These are phyloP conservation scores for Catharanthus roseus DNA, from an alignment of 257 asterid species.

Conservation along the genomic window DNA sequence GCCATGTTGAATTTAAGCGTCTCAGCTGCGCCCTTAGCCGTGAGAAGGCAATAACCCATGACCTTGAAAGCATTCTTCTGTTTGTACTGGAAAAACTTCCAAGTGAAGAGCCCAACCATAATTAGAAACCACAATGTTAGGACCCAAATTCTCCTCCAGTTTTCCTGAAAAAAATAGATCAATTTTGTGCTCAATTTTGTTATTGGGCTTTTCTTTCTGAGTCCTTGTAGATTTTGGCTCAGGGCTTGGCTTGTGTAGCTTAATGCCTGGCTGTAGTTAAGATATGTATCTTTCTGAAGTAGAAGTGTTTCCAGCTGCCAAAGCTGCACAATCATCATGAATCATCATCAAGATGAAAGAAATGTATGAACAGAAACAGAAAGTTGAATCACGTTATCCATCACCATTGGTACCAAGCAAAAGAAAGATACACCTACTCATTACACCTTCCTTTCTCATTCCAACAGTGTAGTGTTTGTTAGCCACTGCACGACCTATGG, in stretches of 20 bases:
- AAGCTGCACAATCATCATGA: constrained; percentile 55
- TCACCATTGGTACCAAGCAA: constrained; percentile 9
- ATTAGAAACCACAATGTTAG: constrained; percentile 55
- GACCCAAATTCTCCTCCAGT: constrained; percentile 94
- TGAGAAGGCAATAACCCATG: constrained; percentile 87
- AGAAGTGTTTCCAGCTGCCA: constrained; percentile 99
- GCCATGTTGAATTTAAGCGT: constrained; percentile 95
- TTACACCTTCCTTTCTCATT: constrained; percentile 13
- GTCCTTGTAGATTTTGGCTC: constrained; percentile 90
- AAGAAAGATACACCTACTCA: background rate
- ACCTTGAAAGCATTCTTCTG: constrained; percentile 57
- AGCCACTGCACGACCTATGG: background rate
- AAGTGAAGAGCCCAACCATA: constrained; percentile 71
- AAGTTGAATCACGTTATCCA: constrained; percentile 34
- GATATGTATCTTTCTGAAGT: constrained; percentile 90
- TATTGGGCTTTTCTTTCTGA: constrained; percentile 50
- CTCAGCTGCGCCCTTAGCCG: constrained; percentile 98
- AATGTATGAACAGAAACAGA: constrained; percentile 20
- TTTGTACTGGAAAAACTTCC: constrained; percentile 82
- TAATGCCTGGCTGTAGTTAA: constrained; percentile 91
- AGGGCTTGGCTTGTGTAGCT: constrained; percentile 98
- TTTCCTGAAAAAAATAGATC: constrained; percentile 56
- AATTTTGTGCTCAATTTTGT: constrained; percentile 46
- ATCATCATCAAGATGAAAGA: constrained; percentile 27
- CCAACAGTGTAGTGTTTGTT: constrained; percentile 17